Evolutionary conservation across 345 rosid genomes (phyloP), one percentile per base, ranked within the genome.

Genomic region (Eucalyptus regnans): DNA sequence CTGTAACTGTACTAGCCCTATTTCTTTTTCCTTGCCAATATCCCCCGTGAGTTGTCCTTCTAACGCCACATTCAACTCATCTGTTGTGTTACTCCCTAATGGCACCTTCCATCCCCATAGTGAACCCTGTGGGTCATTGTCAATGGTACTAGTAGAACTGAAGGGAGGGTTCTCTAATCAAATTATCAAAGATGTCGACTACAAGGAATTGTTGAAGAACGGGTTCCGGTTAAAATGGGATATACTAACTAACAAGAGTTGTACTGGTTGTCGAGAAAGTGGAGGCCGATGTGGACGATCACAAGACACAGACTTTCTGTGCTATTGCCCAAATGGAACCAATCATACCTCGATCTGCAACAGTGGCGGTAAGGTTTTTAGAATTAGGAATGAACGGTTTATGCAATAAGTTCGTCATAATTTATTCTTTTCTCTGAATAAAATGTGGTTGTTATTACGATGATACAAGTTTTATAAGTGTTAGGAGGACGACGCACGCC

Each of bases 211-310:
- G 86, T 25, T 48, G 86, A 27, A 49, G 41, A 27, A 54, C 54
- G 33, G 87, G 50, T 89, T 92, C 88, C 16, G 71, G 1, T 44
- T 93, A 87, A 87, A 90, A 62, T 91, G 92, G 92, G 5, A 8
- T 20, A 2, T 20, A n/a, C 6, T 25, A 4, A 49, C 79, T 43
- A 87, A 64, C 37, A 11, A 62, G 6, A 51, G 83, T 49, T 92
- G 92, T 68, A 84, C 2, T 20, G 68, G 51, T 49, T 91, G 92
- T 87, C 86, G 2, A 22, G 50, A 8, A 41, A 93, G 91, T 27
- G 92, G 92, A 5, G 94, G 92, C 23, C 79, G n/a, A 20, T 92
- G 92, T 86, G 92, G 94, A 86, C 88, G n/a, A 52, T 88, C 89
- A 66, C 90, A 87, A 79, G 80, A 79, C 14, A 87, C 22, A 12